Percentiles rank a stretch among this genome's conserved stretches.
phyloP scores from a whole-genome alignment of 306 rosid genomes.

The Cyclanthera cordifolia region DNA sequence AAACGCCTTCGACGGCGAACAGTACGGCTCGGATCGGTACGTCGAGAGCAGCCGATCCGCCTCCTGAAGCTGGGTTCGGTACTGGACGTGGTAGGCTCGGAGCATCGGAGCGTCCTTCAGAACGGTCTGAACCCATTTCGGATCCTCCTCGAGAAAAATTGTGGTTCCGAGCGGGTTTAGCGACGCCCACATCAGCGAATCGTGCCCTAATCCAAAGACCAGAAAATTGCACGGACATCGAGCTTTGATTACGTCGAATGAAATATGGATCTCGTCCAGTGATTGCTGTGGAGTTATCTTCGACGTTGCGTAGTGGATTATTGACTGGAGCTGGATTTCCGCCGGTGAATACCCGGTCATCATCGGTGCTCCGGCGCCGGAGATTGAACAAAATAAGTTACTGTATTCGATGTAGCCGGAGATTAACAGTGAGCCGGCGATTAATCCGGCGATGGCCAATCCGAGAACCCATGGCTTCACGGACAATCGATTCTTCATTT shows the following conservation, averaged over 20 bases:
- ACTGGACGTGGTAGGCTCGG: conserved; percentile 45
- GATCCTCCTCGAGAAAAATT: conserved; percentile 79
- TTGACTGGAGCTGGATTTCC: conserved; percentile 40
- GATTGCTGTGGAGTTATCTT: conserved; percentile 58
- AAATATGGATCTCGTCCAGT: conserved; percentile 42
- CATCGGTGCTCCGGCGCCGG: conserved; percentile 6
- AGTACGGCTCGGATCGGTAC: conserved; percentile 28
- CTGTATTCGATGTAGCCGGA: conserved; percentile 18
- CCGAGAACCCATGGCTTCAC: conserved; percentile 30
- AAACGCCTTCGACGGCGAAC: conserved; percentile 32
- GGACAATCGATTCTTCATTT: conserved; percentile 29
- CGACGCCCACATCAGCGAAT: conserved; percentile 91
- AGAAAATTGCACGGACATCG: conserved; percentile 59
- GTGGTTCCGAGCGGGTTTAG: conserved; percentile 71
- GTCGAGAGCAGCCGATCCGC: conserved; percentile 36
- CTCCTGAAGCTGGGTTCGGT: conserved; percentile 57
- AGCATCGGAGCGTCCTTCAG: conserved; percentile 51
- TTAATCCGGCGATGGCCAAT: conserved; percentile 24
- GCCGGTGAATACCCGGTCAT: conserved; percentile 14
- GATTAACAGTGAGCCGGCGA: conserved; percentile 38
- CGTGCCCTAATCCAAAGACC: conserved; percentile 79
- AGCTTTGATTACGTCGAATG: conserved; percentile 48
- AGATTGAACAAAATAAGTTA: conserved; percentile 26
- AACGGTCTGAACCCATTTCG: conserved; percentile 69
- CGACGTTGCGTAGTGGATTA: conserved; percentile 88